phyloP scores from a whole-genome alignment of 2,329 filamentous ascomycete genomes.

The Ophiosphaerella narmari region DNA sequence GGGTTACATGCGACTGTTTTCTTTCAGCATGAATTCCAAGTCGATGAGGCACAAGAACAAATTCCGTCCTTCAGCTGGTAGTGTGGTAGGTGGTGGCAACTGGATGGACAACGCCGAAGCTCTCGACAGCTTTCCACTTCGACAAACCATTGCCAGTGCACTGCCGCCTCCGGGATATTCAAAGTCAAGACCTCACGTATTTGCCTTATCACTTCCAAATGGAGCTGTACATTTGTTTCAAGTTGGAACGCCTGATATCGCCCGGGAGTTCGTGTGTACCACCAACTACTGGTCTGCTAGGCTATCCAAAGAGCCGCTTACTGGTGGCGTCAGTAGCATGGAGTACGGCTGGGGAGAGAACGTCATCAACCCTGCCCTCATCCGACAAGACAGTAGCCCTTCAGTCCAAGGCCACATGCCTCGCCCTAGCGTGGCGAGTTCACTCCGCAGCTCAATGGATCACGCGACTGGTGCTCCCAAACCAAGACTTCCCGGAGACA shows the following conservation, averaged over 20 bases:
- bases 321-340: slow-evolving; percentile 93
- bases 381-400: slow-evolving; percentile 44
- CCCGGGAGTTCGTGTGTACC: slow-evolving; percentile 89
- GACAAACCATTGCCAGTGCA: slow-evolving; percentile 88
- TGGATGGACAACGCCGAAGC: slow-evolving; percentile 97
- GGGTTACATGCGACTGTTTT: slow-evolving; percentile 91
- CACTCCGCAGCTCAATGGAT: slow-evolving; percentile 63
- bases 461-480: slow-evolving; percentile 61
- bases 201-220: slow-evolving; percentile 87
- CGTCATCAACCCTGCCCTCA: slow-evolving; percentile 66
- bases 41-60: slow-evolving; percentile 71
- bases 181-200: slow-evolving; percentile 86
- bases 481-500: slow-evolving; percentile 80
- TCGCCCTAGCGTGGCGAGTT: slow-evolving; percentile 63
- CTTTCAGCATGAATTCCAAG: slow-evolving; percentile 79
- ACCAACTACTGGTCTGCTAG: slow-evolving; percentile 98
- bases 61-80: slow-evolving; percentile 60
- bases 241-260: slow-evolving; percentile 91
- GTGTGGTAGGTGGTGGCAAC: slow-evolving; percentile 89
- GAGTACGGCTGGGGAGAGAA: slow-evolving; percentile 95
- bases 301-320: slow-evolving; percentile 88
- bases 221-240: slow-evolving; percentile 98
- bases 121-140: slow-evolving; percentile 82
- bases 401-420: slow-evolving; percentile 42
- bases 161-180: slow-evolving; percentile 93